These are phyloP conservation scores for Saccharomyces hybrid DNA, from an alignment of 1,139 yeast species.

Conservation along the genomic window DNA sequence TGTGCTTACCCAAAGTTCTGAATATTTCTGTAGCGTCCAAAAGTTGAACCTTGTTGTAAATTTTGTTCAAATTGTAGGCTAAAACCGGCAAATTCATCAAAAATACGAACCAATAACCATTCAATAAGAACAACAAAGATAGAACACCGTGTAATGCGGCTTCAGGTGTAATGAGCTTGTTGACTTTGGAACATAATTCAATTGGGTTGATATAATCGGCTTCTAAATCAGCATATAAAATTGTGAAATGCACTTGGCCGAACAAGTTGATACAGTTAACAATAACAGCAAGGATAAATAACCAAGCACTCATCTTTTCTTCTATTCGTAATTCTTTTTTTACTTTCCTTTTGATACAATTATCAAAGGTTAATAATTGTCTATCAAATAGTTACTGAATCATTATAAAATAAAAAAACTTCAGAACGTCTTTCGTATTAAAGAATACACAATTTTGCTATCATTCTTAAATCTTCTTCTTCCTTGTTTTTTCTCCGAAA, in stretches of 20 bases:
- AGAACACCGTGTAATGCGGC: conserved; percentile 75
- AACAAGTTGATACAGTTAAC: conserved; percentile 82
- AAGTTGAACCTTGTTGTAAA: conserved; percentile 67
- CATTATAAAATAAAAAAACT: background rate
- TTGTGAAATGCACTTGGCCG: conserved; percentile 85
- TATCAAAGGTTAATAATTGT: background rate
- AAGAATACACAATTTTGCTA: background rate
- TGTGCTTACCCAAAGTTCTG: conserved; percentile 86
- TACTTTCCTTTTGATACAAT: background rate
- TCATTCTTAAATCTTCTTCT: background rate
- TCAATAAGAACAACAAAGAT: conserved; percentile 64
- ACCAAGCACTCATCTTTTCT: conserved; percentile 36
- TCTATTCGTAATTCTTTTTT: background rate
- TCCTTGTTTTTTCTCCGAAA: background rate
- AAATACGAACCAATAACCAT: conserved; percentile 92
- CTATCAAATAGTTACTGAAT: background rate
- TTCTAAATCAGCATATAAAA: conserved; percentile 88
- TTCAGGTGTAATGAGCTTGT: conserved; percentile 86
- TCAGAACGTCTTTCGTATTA: background rate
- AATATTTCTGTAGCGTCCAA: conserved; percentile 97
- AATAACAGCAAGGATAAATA: conserved; percentile 77
- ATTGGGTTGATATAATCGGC: conserved; percentile 95
- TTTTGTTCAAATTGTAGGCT: conserved; percentile 72
- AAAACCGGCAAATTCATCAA: conserved; percentile 78
- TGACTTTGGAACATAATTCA: conserved; percentile 88